Percentiles rank a stretch among this genome's conserved stretches.
Evolutionary conservation across 1,139 yeast genomes (phyloP).

Genomic region (Saccharomyces hybrid): DNA sequence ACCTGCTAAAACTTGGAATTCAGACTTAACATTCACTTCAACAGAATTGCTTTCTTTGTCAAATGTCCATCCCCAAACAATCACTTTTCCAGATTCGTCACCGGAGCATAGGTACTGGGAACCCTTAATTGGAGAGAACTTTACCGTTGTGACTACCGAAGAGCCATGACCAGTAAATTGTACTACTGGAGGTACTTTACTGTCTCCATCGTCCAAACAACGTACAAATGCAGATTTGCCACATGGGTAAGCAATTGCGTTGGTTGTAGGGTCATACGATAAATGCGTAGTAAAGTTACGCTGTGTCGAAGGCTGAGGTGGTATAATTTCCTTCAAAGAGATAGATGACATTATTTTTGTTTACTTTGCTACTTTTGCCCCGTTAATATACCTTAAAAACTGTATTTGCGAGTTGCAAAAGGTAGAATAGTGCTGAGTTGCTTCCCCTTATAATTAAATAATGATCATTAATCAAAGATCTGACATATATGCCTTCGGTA

Average conservation of each 20-base stretch:
- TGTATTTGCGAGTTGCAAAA: not conserved
- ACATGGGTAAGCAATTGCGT: slow-evolving; percentile 69
- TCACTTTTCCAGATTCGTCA: slow-evolving; percentile 79
- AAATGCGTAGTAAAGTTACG: slow-evolving; percentile 59
- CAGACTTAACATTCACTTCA: slow-evolving; percentile 66
- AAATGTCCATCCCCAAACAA: slow-evolving; percentile 62
- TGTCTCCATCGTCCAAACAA: slow-evolving; percentile 44
- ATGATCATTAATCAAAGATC: not conserved
- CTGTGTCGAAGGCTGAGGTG: slow-evolving; percentile 78
- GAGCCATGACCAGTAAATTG: slow-evolving; percentile 68
- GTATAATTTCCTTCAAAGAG: slow-evolving; percentile 34
- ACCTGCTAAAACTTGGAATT: slow-evolving; percentile 75
- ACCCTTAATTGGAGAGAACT: slow-evolving; percentile 61
- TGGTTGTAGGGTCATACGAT: slow-evolving; percentile 60
- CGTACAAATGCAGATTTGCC: slow-evolving; percentile 78
- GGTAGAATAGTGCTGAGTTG: not conserved
- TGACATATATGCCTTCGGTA: not conserved
- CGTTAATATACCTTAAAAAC: not conserved
- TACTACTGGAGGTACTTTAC: slow-evolving; percentile 32
- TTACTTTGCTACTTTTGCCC: not conserved
- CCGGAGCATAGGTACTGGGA: slow-evolving; percentile 91
- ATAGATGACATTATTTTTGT: slow-evolving; percentile 14
- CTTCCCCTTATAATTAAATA: not conserved
- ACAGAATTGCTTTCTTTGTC: slow-evolving; percentile 17
- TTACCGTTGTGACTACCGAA: slow-evolving; percentile 68